Evolutionary conservation across 2,329 filamentous ascomycete genomes (phyloP), one percentile per base, ranked within the genome.

Genomic region (Venturia carpophila): DNA sequence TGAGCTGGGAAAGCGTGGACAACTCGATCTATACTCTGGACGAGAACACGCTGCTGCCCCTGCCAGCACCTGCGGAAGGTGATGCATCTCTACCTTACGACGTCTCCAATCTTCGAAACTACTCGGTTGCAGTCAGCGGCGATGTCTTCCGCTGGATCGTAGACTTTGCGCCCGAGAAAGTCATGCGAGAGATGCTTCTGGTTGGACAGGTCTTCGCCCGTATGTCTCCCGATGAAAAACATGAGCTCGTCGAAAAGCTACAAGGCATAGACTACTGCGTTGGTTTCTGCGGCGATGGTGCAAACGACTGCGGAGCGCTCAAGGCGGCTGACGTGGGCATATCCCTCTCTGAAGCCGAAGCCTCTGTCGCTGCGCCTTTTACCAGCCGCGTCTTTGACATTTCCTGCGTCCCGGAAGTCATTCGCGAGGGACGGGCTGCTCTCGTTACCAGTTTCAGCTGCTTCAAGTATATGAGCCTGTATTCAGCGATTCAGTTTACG

Each of bases 381-480:
- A 99, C 94, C 0, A 96, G 91, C 65, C 87, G 92, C 43, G 83
- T 97, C 21, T 99, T 99, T 73, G 94, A 99, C 74, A 97, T 99
- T 71, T 90, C 90, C 15, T 99, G 94, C 74, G 93, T 99, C 5
- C 89, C 93, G 9, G 88, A 93, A 71, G 88, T 99, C 68, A 97
- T 99, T 64, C 76, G 92, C 69, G 94, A 99, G 79, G 94, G 94
- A 24, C 87, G 95, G 68, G 93, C 93, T 24, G 91, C 95, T 42
- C 83, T 99, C 42, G 92, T 97, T n/a, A 99, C 94, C 15, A 96
- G 92, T 76, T 99, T 99, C 79, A 95, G 91, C 79, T 99, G 94
- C 79, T 99, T 99, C 83, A 99, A 97, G 79, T 99, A 96, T 78
- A 99, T 99, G 95, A 95, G 90, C 71, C 78, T 99, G 69, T 99